Conservation (phyloP, 345 rosid species). For the Linum tenue region DNA sequence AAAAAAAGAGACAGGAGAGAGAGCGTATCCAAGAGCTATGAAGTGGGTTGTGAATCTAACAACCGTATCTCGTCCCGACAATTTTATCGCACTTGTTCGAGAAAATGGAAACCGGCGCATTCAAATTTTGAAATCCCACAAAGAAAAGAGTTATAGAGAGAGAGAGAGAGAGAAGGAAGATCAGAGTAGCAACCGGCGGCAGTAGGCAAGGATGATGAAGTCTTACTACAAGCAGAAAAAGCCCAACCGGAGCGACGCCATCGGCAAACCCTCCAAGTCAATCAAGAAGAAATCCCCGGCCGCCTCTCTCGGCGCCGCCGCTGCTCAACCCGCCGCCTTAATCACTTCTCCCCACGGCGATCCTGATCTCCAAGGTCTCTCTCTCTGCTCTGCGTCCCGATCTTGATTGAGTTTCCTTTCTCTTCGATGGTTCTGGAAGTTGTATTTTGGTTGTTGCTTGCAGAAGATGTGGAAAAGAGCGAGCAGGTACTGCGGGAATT, state of each 20-base stretch:
- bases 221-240: constrained; percentile 58
- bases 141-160: not conserved
- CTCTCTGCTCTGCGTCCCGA: not conserved
- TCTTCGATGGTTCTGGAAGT: not conserved
- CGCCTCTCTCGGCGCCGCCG: constrained; percentile 32
- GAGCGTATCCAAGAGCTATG: too few species aligned
- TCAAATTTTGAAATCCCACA: too few species aligned
- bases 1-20: too few species aligned
- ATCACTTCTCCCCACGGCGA: constrained; percentile 35
- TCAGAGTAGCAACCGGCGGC: constrained; percentile 29
- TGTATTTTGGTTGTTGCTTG: not conserved
- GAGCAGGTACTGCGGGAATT: constrained; percentile 59
- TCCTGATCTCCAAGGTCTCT: constrained; percentile 39
- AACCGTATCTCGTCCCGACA: too few species aligned
- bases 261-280: constrained; percentile 26
- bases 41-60: too few species aligned
- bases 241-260: constrained; percentile 12
- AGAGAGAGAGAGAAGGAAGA: not conserved
- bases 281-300: constrained; percentile 33
- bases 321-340: constrained; percentile 38
- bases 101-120: too few species aligned
- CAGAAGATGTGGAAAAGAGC: constrained; percentile 36
- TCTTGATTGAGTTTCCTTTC: not conserved
- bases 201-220: constrained; percentile 38
- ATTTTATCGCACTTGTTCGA: too few species aligned